Evolutionary conservation across 1,139 yeast genomes (phyloP).

Genomic region (Meyerozyma sp.): DNA sequence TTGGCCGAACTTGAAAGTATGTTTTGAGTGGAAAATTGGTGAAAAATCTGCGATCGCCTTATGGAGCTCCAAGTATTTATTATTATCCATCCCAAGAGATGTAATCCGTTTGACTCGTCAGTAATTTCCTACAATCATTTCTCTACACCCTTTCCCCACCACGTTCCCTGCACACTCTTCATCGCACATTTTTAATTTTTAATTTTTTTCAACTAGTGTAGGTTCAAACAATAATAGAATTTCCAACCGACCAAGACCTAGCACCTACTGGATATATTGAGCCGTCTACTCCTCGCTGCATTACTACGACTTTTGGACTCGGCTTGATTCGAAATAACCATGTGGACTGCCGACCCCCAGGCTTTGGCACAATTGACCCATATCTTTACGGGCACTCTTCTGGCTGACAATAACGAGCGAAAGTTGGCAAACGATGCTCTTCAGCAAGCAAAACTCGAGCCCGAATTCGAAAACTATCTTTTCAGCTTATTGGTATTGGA

Average conservation of each 20-base stretch:
- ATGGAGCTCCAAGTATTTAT: not conserved
- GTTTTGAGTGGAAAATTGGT: conserved; percentile 5
- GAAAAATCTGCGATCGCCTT: not conserved
- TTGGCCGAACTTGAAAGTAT: conserved; percentile 37
- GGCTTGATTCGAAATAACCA: conserved; percentile 1
- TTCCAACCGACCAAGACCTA: not conserved
- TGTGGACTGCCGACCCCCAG: conserved; percentile 60
- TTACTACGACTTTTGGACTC: not conserved
- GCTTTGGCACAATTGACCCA: conserved; percentile 58
- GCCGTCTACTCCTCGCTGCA: not conserved
- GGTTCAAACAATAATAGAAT: not conserved
- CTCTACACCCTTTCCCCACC: not conserved
- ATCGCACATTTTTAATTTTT: not conserved
- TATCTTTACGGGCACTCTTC: conserved; percentile 63
- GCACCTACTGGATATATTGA: not conserved
- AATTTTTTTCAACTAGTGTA: not conserved
- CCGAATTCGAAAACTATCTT: conserved; percentile 76
- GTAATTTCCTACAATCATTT: not conserved
- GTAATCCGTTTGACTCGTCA: not conserved
- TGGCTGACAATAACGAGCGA: conserved; percentile 51
- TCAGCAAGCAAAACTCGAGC: conserved; percentile 59
- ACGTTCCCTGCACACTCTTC: not conserved
- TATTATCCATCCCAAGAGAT: not conserved
- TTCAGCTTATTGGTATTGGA: conserved; percentile 63
- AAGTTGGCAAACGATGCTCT: conserved; percentile 63